These are phyloP conservation scores for Apiospora marii DNA, from an alignment of 2,329 filamentous ascomycete genomes.

Conservation along the genomic window DNA sequence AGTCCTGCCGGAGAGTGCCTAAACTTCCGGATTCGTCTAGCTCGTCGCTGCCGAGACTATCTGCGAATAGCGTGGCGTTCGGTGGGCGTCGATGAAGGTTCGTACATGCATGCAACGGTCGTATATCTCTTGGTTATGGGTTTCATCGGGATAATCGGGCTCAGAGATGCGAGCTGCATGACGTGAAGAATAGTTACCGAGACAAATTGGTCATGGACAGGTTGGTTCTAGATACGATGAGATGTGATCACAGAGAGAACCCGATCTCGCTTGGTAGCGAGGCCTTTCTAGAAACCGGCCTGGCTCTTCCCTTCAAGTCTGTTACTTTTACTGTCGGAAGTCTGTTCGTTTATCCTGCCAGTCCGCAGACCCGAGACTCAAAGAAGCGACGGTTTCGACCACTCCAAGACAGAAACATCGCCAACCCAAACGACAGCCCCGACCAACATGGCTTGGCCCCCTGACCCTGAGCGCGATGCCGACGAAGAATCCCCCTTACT, in stretches of 20 bases:
- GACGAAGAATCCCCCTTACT: constrained; percentile 9
- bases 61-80: no score
- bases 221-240: neutral
- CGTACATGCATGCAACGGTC: neutral
- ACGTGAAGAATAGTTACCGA: neutral
- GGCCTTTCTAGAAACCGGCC: neutral
- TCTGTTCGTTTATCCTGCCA: neutral
- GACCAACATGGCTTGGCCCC: neutral
- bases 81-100: neutral
- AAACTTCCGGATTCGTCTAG: constrained; percentile 14
- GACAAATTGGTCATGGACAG: neutral
- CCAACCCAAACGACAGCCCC: neutral
- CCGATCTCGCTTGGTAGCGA: neutral
- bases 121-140: no score
- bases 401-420: neutral
- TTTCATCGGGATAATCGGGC: neutral
- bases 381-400: neutral
- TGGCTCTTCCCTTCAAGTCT: neutral
- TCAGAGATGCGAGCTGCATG: neutral
- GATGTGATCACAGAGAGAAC: no score
- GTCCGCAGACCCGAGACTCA: neutral
- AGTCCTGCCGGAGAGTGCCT: constrained; percentile 16
- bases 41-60: neutral
- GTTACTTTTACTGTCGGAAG: neutral
- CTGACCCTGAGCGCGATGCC: constrained; percentile 9